Percentiles rank a stretch among this genome's conserved stretches.
Conservation (phyloP, 371 early-diverging fungal genomes). For the Mucor mucedo region DNA sequence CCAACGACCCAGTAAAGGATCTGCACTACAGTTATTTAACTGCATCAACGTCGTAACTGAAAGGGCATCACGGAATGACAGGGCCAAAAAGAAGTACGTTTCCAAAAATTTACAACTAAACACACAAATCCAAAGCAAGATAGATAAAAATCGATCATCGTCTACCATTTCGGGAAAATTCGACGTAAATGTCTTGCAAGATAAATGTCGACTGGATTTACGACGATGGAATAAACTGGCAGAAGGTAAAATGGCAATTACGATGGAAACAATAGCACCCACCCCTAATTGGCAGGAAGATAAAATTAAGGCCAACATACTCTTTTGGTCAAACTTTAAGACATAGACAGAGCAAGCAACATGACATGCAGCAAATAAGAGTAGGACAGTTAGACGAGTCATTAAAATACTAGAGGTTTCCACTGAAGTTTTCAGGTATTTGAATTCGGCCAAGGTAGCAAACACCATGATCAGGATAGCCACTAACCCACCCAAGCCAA, state of each 20-base stretch:
- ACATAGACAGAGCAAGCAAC: slow-evolving; percentile 71
- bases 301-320: slow-evolving; percentile 54
- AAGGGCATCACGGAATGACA: slow-evolving; percentile 82
- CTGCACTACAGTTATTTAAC: slow-evolving; percentile 59
- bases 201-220: slow-evolving; percentile 49
- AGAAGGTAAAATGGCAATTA: slow-evolving; percentile 69
- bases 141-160: slow-evolving; percentile 72
- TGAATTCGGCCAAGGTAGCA: slow-evolving; percentile 74
- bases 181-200: slow-evolving; percentile 77
- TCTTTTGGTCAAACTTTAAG: slow-evolving; percentile 45
- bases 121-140: slow-evolving; percentile 77
- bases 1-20: slow-evolving; percentile 49
- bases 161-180: slow-evolving; percentile 73
- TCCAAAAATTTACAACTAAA: slow-evolving; percentile 82
- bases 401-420: slow-evolving; percentile 61
- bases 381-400: slow-evolving; percentile 62
- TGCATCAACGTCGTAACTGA: slow-evolving; percentile 60
- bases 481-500: slow-evolving; percentile 77
- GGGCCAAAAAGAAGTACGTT: slow-evolving; percentile 82
- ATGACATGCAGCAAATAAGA: slow-evolving; percentile 62
- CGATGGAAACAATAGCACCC: slow-evolving; percentile 68
- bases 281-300: slow-evolving; percentile 68
- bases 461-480: slow-evolving; percentile 69
- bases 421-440: slow-evolving; percentile 64
- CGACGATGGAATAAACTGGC: slow-evolving; percentile 60